phyloP scores from a whole-genome alignment of 2,329 filamentous ascomycete species.

The Penicillium sp. region DNA sequence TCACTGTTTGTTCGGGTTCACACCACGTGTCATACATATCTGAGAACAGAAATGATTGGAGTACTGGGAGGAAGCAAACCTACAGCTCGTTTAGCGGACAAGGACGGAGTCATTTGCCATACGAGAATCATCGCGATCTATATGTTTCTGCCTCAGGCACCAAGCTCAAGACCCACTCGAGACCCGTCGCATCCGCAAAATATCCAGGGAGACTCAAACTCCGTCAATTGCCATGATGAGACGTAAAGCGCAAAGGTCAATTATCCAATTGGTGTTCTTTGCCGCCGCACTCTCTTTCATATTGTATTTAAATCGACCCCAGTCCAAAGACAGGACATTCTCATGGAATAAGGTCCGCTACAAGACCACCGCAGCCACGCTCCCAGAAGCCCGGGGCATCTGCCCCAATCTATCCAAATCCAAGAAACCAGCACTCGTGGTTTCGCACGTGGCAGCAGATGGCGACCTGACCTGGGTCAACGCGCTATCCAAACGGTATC shows the following conservation, averaged over 20 bases:
- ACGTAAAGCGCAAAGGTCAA: conserved; percentile 34
- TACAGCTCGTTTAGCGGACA: no score
- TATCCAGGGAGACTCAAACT: not conserved
- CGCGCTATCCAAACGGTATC: conserved; percentile 37
- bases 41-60: no score
- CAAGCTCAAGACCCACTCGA: not conserved
- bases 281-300: conserved; percentile 34
- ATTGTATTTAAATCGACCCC: conserved; percentile 36
- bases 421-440: conserved; percentile 45
- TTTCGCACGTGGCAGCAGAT: conserved; percentile 42
- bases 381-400: conserved; percentile 38
- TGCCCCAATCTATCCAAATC: conserved; percentile 41
- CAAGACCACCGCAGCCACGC: conserved; percentile 31
- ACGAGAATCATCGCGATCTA: not conserved
- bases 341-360: conserved; percentile 46
- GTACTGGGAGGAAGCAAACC: no score
- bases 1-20: no score
- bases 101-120: no score
- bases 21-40: no score
- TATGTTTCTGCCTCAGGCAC: not conserved
- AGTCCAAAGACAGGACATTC: conserved; percentile 33
- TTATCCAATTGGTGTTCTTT: conserved; percentile 35
- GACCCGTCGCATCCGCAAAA: conserved; percentile 1
- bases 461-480: conserved; percentile 44
- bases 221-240: conserved; percentile 25